Conservation (phyloP, 345 rosid genomes). For the Sapria himalayana region DNA sequence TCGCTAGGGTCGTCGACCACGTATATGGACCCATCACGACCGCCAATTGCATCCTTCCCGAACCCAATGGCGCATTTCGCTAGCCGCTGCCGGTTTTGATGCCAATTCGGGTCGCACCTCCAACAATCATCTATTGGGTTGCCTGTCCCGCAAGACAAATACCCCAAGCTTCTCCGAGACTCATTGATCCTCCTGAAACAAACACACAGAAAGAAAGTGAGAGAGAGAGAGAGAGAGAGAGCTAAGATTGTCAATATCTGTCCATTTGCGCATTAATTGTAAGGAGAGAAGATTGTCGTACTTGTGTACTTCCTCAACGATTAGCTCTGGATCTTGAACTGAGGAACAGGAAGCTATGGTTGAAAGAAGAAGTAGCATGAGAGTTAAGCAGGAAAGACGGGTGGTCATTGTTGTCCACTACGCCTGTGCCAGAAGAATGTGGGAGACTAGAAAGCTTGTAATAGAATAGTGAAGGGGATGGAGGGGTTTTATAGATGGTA, state of each 20-base stretch:
- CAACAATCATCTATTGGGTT: slow-evolving; percentile 80
- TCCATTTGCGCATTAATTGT: neutral
- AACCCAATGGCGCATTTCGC: slow-evolving; percentile 60
- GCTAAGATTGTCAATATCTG: neutral
- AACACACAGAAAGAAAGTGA: neutral
- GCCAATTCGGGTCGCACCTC: slow-evolving; percentile 60
- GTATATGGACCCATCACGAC: slow-evolving; percentile 54
- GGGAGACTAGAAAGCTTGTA: neutral
- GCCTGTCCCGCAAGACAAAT: slow-evolving; percentile 42
- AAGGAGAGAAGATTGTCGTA: slow-evolving; percentile 1
- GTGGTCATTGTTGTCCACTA: slow-evolving; percentile 7
- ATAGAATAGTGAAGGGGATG: too few species aligned
- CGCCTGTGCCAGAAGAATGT: neutral
- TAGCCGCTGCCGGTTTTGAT: slow-evolving; percentile 24
- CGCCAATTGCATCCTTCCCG: slow-evolving; percentile 64
- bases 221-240: neutral
- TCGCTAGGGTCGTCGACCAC: slow-evolving; percentile 40
- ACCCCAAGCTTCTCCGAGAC: slow-evolving; percentile 37
- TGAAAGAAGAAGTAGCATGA: slow-evolving; percentile 22
- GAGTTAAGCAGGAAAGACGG: slow-evolving; percentile 5
- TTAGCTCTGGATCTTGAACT: slow-evolving; percentile 30
- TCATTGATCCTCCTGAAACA: slow-evolving; percentile 31
- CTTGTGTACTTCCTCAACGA: slow-evolving; percentile 43
- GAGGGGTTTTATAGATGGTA: too few species aligned
- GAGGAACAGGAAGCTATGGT: slow-evolving; percentile 20